Conservation (phyloP, 2,329 filamentous ascomycete genomes). For the Calonectria naviculata region DNA sequence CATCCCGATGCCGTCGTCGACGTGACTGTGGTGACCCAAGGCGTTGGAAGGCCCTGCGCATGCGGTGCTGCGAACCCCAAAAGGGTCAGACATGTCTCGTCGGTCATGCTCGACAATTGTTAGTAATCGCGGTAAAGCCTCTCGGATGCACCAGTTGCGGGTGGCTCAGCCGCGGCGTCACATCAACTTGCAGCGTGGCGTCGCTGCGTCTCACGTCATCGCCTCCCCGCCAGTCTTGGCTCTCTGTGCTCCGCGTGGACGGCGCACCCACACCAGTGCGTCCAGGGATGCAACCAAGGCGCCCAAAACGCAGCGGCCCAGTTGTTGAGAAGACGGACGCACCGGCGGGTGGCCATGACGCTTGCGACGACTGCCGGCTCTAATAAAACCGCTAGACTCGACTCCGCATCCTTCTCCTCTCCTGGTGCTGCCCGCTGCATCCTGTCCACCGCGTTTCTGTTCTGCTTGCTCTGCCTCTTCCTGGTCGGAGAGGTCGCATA, state of each 20-base stretch:
- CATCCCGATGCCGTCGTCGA: background rate
- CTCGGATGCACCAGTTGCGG: background rate
- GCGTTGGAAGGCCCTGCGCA: background rate
- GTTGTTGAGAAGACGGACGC: background rate
- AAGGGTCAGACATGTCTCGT: background rate
- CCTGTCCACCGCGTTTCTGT: background rate
- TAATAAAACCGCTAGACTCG: constrained; percentile 10
- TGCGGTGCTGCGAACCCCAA: background rate
- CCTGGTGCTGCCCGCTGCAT: background rate
- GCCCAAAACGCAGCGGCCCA: background rate
- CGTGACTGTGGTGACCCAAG: background rate
- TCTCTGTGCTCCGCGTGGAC: constrained; percentile 2
- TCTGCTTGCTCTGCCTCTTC: background rate
- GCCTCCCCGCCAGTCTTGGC: constrained; percentile 15
- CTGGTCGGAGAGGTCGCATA: background rate
- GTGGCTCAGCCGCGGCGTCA: constrained; percentile 13
- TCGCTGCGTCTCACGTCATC: constrained; percentile 40
- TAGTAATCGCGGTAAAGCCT: background rate
- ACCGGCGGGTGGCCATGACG: background rate
- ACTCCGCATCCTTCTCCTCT: background rate
- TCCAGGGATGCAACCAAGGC: background rate
- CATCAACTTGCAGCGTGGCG: constrained; percentile 16
- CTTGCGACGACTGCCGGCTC: background rate
- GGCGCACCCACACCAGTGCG: constrained; percentile 3
- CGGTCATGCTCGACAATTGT: background rate